Conservation (phyloP, 768 basidiomycete genomes). For the Suillus plorans region DNA sequence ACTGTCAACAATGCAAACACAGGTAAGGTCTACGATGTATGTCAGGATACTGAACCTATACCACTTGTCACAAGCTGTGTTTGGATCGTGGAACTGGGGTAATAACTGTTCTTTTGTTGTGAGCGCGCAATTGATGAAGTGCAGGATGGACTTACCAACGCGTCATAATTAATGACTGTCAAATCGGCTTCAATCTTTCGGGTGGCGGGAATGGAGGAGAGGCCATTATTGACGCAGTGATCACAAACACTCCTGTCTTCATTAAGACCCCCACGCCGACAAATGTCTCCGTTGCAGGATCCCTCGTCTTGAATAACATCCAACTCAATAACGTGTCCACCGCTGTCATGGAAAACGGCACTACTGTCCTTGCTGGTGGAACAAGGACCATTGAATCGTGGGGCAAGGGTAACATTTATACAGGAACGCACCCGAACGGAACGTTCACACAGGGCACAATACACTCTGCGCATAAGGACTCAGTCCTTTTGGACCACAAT, state of each 20-base stretch:
- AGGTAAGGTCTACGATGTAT: constrained; percentile 12
- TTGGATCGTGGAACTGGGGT: constrained; percentile 33
- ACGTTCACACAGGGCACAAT: constrained; percentile 52
- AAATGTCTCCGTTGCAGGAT: constrained; percentile 26
- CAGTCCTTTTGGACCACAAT: constrained; percentile 49
- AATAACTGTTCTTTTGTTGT: neutral
- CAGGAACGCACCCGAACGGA: constrained; percentile 42
- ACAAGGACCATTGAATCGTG: constrained; percentile 42
- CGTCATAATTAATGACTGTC: constrained; percentile 30
- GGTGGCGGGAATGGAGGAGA: constrained; percentile 30
- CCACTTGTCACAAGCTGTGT: constrained; percentile 19
- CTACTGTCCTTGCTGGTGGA: constrained; percentile 56
- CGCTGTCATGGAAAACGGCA: constrained; percentile 49
- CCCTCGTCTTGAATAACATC: constrained; percentile 36
- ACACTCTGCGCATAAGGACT: constrained; percentile 45
- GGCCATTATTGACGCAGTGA: constrained; percentile 32
- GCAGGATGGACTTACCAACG: constrained; percentile 36
- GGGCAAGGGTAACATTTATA: constrained; percentile 53
- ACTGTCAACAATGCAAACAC: constrained; percentile 51
- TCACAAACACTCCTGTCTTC: constrained; percentile 33
- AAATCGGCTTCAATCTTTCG: constrained; percentile 29
- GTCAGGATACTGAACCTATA: neutral
- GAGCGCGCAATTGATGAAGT: neutral
- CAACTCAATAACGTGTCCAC: constrained; percentile 27
- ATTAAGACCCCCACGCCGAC: constrained; percentile 25